A percentile compares a stretch with the other conserved stretches of the same genome.
These are phyloP conservation scores for Allium fistulosum DNA, from an alignment of 106 monocot genomes.

Conservation along the genomic window DNA sequence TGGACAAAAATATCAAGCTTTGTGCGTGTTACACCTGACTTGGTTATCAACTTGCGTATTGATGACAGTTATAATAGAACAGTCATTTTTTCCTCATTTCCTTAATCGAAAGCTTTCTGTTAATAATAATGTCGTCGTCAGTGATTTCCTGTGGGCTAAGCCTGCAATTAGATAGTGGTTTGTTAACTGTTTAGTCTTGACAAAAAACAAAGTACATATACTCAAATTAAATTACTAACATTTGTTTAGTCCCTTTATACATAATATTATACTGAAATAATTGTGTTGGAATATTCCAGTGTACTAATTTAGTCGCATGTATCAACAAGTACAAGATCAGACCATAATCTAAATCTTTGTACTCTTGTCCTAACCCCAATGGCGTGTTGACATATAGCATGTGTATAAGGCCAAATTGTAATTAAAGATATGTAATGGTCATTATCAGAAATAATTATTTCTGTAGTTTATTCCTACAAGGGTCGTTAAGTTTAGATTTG, in stretches of 20 bases:
- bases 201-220: too few relatives aligned
- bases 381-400: not conserved
- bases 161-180: too few relatives aligned
- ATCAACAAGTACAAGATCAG: constrained; percentile 3
- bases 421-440: not conserved
- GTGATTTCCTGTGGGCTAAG: too few relatives aligned
- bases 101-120: too few relatives aligned
- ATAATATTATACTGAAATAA: not conserved
- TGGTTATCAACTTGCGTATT: too few relatives aligned
- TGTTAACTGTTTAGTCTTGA: too few relatives aligned
- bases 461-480: constrained; percentile 4
- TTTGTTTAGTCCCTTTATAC: not conserved
- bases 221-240: not conserved
- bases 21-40: too few relatives aligned
- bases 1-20: too few relatives aligned
- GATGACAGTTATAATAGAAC: too few relatives aligned
- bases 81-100: too few relatives aligned
- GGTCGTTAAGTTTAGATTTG: not conserved
- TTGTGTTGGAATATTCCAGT: too few relatives aligned
- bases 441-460: not conserved
- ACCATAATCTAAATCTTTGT: not conserved
- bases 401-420: not conserved
- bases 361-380: not conserved
- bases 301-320: not conserved
- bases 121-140: too few relatives aligned